Base-by-base conservation (phyloP, 2,329 filamentous ascomycete genomes). In the Metarhizium guizhouense region DNA sequence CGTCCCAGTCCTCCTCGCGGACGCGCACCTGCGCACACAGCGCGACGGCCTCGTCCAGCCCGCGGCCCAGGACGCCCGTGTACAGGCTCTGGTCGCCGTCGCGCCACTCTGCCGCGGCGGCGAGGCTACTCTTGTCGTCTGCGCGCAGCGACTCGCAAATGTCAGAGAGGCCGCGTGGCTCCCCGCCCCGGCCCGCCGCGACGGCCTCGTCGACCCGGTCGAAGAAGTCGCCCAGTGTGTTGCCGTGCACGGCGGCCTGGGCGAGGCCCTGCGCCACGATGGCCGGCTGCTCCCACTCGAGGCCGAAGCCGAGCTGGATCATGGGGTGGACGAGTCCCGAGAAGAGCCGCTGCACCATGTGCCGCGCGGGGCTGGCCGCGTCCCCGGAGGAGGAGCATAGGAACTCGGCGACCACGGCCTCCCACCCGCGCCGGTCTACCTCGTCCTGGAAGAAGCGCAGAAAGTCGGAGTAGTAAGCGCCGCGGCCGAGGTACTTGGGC, bases 291-390 rank as follows among this genome's bases (percentile, higher is more conserved):
- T 79, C 68, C 74, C 90, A 95, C 67, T 95, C 90, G 40, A 96
- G 67, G 4, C 88, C 91, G 65, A 90, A 95, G 51, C 90, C 88
- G 20, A 95, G 78, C 66, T 95, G 90, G 59, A 96, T 92, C 16
- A 94, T 72, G 2, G 90, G 90, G 65, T 95, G 90, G 2, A 91
- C 62, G 59, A 93, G 32, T 78, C 84, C 85, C 16, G 78, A 80
- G 64, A 82, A 90, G 64, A 93, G 72, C 18, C 90, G 78, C 2
- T 77, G 75, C 3, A 92, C 72, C 75, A 96, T 74, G 58, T 85
- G 83, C 43, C 91, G 82, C 4, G 86, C 72, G 47, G 83, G 78
- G 55, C 85, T 81, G 2, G 80, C 81, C 25, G 25, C 25, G 25
- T 25, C 25, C 25, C 25, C 25, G 25, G 25, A n/a, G n/a, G n/a